phyloP scores from a whole-genome alignment of 768 basidiomycete species.

The Astraeus odoratus region DNA sequence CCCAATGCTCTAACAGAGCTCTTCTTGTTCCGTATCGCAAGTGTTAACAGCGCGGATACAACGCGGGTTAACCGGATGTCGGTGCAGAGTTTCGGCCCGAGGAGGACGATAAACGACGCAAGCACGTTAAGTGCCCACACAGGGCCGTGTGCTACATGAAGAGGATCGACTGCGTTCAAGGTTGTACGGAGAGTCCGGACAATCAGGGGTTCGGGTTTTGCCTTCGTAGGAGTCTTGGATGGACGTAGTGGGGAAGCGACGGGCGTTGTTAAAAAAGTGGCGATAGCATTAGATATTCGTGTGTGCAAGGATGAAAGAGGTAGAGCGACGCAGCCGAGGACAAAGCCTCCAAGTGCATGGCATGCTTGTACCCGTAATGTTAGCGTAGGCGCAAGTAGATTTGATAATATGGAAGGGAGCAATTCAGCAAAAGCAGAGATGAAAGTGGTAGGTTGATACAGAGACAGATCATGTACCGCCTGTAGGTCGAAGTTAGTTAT shows the following conservation, averaged over 20 bases:
- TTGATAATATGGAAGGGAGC: slow-evolving; percentile 55
- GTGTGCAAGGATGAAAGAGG: slow-evolving; percentile 43
- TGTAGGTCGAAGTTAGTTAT: slow-evolving; percentile 23
- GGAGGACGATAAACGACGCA: slow-evolving; percentile 57
- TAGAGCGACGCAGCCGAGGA: slow-evolving; percentile 43
- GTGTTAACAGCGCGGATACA: slow-evolving; percentile 43
- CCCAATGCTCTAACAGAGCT: slow-evolving; percentile 56
- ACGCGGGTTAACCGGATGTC: slow-evolving; percentile 38
- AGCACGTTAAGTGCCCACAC: slow-evolving; percentile 71
- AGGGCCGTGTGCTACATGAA: slow-evolving; percentile 65
- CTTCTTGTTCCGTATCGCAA: slow-evolving; percentile 56
- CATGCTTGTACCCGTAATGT: slow-evolving; percentile 66
- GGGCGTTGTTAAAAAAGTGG: slow-evolving; percentile 40
- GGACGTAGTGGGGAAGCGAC: slow-evolving; percentile 27
- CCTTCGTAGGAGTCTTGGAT: slow-evolving; percentile 29
- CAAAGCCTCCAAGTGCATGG: slow-evolving; percentile 68
- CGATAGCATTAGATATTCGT: slow-evolving; percentile 44
- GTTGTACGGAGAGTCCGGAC: slow-evolving; percentile 63
- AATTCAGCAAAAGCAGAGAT: slow-evolving; percentile 57
- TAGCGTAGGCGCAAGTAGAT: slow-evolving; percentile 58
- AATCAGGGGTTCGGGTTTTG: slow-evolving; percentile 42
- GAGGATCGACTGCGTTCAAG: slow-evolving; percentile 46
- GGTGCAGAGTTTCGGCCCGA: slow-evolving; percentile 47
- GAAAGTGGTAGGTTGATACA: slow-evolving; percentile 59
- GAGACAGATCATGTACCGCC: slow-evolving; percentile 68